Conservation (phyloP, 129 eudicot genomes). For the Lonicera japonica region DNA sequence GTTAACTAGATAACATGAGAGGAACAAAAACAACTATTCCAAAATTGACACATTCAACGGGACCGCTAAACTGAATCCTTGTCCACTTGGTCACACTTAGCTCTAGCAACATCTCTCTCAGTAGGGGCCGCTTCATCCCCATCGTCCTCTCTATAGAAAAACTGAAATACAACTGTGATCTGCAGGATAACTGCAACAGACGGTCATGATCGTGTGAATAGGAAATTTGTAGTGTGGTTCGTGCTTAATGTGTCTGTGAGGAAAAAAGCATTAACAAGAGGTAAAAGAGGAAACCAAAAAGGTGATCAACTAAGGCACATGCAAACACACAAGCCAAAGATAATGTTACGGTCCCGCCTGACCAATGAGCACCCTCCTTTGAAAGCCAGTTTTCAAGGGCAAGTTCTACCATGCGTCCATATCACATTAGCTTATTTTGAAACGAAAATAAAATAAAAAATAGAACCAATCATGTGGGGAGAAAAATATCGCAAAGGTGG, state of each 20-base stretch:
- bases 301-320: not conserved
- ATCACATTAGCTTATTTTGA: not conserved
- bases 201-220: not conserved
- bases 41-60: not conserved
- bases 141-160: not conserved
- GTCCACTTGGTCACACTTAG: constrained; percentile 9
- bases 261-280: not conserved
- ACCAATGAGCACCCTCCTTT: too few relatives aligned
- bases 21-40: not conserved
- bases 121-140: constrained; percentile 22
- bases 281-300: not conserved
- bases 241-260: not conserved
- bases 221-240: not conserved
- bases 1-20: not conserved
- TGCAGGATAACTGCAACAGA: not conserved
- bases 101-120: not conserved
- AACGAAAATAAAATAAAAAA: too few relatives aligned
- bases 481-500: not conserved
- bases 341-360: too few relatives aligned
- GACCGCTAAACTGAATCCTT: not conserved
- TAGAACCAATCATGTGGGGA: not conserved
- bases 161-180: not conserved
- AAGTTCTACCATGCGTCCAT: too few relatives aligned
- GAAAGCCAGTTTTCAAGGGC: too few relatives aligned
- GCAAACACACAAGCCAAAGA: not conserved